Base-by-base conservation (phyloP, 305 asterid species). In the Rubia tinctorum region DNA sequence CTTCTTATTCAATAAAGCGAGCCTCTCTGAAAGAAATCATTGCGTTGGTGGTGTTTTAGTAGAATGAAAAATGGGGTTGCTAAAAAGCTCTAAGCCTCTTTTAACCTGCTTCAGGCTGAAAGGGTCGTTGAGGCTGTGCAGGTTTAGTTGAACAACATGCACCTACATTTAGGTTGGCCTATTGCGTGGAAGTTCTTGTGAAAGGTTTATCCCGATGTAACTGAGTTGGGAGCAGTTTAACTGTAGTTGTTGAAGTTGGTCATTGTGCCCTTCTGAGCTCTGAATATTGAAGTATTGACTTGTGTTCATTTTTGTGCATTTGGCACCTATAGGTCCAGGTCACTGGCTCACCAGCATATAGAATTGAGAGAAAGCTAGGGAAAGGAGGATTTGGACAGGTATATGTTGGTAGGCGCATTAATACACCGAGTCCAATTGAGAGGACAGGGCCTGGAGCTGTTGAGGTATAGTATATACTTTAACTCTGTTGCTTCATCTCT, bases 381-480 rank as follows among this genome's bases (percentile, higher is more conserved):
- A 89, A 90, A 79, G 97, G 97, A 78, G 97, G 95, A 70, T 91
- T 91, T 77, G 97, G 97, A 47, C 95, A 91, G 80, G 97, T 91
- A 51, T 89, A 80, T 82, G 90, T 91, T 40, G 97, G 97, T 78
- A 88, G 91, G 8, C 85, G 90, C 45, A 66, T 85, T 76, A 85
- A 82, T 80, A 86, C 89, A 7, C 77, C 88, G 30, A 79, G 79
- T 77, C 91, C 82, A 23, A 64, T 72, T 63, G 90, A 87, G 82
- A 88, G 85, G 75, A 78, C 78, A n/a, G 94, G 97, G 23, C 82
- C 97, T 8, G 86, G 85, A 55, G 97, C 97, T 58, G 25, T 85
- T 45, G 97, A 89, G 88, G 97, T 91, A 79, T 51, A 25, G 44
- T 60, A 13, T 64, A 15, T 40, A 12, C 23, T n/a, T 62, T 14